These are phyloP conservation scores for Ganoderma lingzhi DNA, from an alignment of 1,284 basidiomycete genomes.

Conservation along the genomic window DNA sequence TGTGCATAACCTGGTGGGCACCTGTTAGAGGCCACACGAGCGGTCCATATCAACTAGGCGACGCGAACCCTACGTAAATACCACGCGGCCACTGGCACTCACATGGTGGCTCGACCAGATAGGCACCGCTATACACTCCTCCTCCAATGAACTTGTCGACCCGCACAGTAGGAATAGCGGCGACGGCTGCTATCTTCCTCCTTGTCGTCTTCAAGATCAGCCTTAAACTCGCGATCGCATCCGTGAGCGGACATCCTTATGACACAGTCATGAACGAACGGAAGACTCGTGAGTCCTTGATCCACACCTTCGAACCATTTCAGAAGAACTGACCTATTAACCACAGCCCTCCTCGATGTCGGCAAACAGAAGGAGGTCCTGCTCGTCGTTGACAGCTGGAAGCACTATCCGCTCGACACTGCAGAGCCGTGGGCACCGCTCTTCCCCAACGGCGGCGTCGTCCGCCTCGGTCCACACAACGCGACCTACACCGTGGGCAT, in stretches of 20 bases:
- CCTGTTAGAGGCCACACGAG: too few species aligned
- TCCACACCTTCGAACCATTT: too few species aligned
- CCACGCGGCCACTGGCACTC: neutral
- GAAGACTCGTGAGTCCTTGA: too few species aligned
- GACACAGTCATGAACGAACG: too few species aligned
- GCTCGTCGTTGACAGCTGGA: conserved; percentile 25
- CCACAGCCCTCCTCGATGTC: conserved; percentile 11
- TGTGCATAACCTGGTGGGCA: neutral
- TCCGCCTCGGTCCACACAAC: conserved; percentile 20
- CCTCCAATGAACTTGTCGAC: neutral
- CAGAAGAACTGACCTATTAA: neutral
- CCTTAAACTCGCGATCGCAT: neutral
- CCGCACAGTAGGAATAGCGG: neutral
- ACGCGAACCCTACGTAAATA: neutral
- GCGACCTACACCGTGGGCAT: conserved; percentile 31
- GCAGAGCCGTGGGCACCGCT: conserved; percentile 25
- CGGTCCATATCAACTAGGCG: neutral
- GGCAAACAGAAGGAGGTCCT: conserved; percentile 19
- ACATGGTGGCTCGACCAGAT: neutral
- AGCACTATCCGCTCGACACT: conserved; percentile 24
- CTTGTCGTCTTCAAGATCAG: neutral
- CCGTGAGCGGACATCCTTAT: too few species aligned
- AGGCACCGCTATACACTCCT: neutral
- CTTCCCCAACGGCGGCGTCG: conserved; percentile 28
- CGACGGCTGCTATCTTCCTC: neutral